Percentiles rank a stretch among this genome's conserved stretches.
Conservation (phyloP, 2,329 filamentous ascomycete species). For the Fusarium chaquense region DNA sequence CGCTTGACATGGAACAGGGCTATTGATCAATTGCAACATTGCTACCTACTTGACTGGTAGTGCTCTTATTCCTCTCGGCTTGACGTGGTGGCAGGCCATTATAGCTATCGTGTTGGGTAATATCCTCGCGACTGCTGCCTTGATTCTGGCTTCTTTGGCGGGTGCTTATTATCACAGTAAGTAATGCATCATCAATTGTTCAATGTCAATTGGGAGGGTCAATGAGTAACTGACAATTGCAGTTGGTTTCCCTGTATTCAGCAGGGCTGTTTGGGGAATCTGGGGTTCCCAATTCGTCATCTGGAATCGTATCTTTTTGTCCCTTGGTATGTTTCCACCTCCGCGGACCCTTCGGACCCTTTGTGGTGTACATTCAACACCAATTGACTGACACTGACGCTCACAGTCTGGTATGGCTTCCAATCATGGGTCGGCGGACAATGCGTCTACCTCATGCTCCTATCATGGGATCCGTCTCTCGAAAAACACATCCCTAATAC, state of each 20-base stretch:
- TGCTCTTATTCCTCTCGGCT: conserved; percentile 56
- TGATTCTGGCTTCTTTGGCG: conserved; percentile 59
- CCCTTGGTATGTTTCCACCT: conserved; percentile 50
- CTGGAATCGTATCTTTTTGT: conserved; percentile 58
- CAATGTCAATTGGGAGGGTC: background rate
- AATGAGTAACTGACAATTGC: conserved; percentile 6
- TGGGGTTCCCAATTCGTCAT: conserved; percentile 59
- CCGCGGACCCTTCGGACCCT: background rate
- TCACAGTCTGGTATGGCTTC: conserved; percentile 54
- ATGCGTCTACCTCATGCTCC: conserved; percentile 60
- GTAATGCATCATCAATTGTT: conserved; percentile 4
- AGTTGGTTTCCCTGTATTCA: conserved; percentile 57
- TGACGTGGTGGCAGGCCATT: conserved; percentile 59
- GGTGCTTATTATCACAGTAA: conserved; percentile 58
- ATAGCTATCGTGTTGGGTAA: conserved; percentile 57
- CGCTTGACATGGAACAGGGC: conserved; percentile 49
- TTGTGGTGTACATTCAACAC: too few species aligned
- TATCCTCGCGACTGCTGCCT: conserved; percentile 53
- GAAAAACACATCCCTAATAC: conserved; percentile 58
- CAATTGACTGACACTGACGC: background rate
- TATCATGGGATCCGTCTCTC: conserved; percentile 59
- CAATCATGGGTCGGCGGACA: conserved; percentile 62
- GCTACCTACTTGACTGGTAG: conserved; percentile 57
- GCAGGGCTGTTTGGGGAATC: conserved; percentile 55
- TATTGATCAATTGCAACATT: conserved; percentile 61